phyloP scores from a whole-genome alignment of 108 stramenopile species.

The Cyclotella kingstonii region DNA sequence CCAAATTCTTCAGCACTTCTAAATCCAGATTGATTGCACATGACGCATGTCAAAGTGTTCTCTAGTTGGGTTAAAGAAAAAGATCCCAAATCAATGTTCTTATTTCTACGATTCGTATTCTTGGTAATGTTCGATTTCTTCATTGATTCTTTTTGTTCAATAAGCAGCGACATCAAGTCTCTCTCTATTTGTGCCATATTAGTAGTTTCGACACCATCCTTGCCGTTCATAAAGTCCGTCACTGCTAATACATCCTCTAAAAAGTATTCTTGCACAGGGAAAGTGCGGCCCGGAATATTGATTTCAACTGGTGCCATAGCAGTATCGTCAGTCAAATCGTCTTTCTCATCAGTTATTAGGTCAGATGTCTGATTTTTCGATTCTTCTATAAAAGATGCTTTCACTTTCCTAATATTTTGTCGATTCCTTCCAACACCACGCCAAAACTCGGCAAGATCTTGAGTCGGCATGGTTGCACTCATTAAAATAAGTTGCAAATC shows the following conservation, averaged over 20 bases:
- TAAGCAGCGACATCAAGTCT: constrained; percentile 44
- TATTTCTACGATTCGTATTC: background rate
- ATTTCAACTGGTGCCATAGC: constrained; percentile 54
- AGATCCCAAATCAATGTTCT: background rate
- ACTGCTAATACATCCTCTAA: constrained; percentile 69
- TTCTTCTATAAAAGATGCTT: too few species aligned
- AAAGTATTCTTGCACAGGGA: constrained; percentile 76
- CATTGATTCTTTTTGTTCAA: background rate
- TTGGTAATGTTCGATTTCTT: constrained; percentile 1
- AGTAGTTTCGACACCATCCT: constrained; percentile 19
- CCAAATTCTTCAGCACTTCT: constrained; percentile 54
- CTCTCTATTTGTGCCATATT: constrained; percentile 50
- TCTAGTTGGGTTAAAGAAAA: constrained; percentile 10
- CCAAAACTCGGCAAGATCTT: constrained; percentile 66
- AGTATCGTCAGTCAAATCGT: constrained; percentile 19
- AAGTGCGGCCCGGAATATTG: constrained; percentile 81
- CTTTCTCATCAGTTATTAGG: constrained; percentile 8
- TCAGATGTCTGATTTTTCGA: background rate
- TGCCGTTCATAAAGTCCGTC: constrained; percentile 54
- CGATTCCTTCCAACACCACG: constrained; percentile 25
- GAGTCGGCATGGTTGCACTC: constrained; percentile 69
- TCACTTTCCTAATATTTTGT: background rate
- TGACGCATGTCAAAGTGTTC: constrained; percentile 44
- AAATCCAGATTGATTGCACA: constrained; percentile 57
- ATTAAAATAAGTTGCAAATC: constrained; percentile 76